Evolutionary conservation across 2,329 filamentous ascomycete species (phyloP).

Genomic region (Capronia coronata): DNA sequence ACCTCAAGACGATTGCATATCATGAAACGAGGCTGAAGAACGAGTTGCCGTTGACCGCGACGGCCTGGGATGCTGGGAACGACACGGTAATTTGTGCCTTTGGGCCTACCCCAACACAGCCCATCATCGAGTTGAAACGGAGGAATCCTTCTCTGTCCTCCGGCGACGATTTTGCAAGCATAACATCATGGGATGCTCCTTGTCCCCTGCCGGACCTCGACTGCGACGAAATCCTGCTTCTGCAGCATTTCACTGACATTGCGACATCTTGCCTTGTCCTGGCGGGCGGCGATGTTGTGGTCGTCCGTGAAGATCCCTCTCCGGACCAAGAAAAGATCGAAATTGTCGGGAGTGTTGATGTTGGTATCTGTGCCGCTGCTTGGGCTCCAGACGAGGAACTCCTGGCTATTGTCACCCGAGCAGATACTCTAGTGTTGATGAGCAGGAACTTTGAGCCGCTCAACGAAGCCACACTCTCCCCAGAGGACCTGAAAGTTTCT

Average conservation of each 20-base stretch:
- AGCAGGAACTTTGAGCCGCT: slow-evolving; percentile 82
- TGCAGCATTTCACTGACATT: slow-evolving; percentile 81
- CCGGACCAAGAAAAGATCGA: slow-evolving; percentile 74
- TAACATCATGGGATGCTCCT: slow-evolving; percentile 85
- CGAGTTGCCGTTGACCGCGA: slow-evolving; percentile 61
- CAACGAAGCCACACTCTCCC: slow-evolving; percentile 63
- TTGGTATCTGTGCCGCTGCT: slow-evolving; percentile 76
- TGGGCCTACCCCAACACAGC: slow-evolving; percentile 65
- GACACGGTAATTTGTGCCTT: slow-evolving; percentile 69
- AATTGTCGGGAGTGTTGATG: slow-evolving; percentile 90
- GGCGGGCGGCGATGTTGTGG: slow-evolving; percentile 82
- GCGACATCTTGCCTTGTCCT: slow-evolving; percentile 73
- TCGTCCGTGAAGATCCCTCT: slow-evolving; percentile 66
- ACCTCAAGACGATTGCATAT: slow-evolving; percentile 72
- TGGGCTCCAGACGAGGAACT: slow-evolving; percentile 97
- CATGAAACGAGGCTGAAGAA: slow-evolving; percentile 56
- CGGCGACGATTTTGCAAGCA: slow-evolving; percentile 38
- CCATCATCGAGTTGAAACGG: slow-evolving; percentile 66
- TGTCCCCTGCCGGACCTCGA: slow-evolving; percentile 68
- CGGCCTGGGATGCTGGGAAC: slow-evolving; percentile 71
- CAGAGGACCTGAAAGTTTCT: slow-evolving; percentile 75
- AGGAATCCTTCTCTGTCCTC: slow-evolving; percentile 27
- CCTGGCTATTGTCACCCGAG: slow-evolving; percentile 72
- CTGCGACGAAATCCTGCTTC: slow-evolving; percentile 66
- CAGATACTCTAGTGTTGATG: slow-evolving; percentile 80